These are phyloP conservation scores for Saccharomycopsis schoenii DNA, from an alignment of 805 yeast genomes.

Conservation along the genomic window DNA sequence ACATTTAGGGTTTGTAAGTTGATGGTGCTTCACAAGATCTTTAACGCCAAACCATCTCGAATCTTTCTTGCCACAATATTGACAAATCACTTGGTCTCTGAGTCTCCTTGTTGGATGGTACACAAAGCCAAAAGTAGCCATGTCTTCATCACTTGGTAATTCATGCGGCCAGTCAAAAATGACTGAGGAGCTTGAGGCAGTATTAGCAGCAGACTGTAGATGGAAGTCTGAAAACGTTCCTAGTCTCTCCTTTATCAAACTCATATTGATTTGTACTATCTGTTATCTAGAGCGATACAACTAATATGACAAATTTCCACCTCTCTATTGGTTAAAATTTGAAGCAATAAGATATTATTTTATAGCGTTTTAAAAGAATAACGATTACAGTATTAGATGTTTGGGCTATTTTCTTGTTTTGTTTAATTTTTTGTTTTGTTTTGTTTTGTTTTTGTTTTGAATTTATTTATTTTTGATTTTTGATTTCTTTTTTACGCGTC, in stretches of 20 bases:
- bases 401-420: too few relatives aligned
- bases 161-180: conserved; percentile 22
- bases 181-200: not conserved
- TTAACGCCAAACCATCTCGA: conserved; percentile 50
- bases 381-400: too few relatives aligned
- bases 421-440: too few relatives aligned
- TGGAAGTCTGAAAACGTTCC: conserved; percentile 5
- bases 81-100: conserved; percentile 48
- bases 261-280: not conserved
- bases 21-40: conserved; percentile 41
- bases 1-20: conserved; percentile 27
- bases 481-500: not conserved
- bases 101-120: conserved; percentile 45
- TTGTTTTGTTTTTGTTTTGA: not conserved
- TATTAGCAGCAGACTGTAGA: not conserved
- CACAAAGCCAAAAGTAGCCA: conserved; percentile 56
- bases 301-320: not conserved
- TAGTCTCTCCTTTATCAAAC: conserved; percentile 4
- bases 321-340: not conserved
- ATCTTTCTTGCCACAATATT: conserved; percentile 41
- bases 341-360: too few relatives aligned
- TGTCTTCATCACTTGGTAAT: conserved; percentile 24
- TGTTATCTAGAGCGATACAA: not conserved
- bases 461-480: not conserved
- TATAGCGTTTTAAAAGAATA: too few relatives aligned